These are phyloP conservation scores for Aureobasidium sp. DNA, from an alignment of 2,329 filamentous ascomycete species.

Conservation along the genomic window DNA sequence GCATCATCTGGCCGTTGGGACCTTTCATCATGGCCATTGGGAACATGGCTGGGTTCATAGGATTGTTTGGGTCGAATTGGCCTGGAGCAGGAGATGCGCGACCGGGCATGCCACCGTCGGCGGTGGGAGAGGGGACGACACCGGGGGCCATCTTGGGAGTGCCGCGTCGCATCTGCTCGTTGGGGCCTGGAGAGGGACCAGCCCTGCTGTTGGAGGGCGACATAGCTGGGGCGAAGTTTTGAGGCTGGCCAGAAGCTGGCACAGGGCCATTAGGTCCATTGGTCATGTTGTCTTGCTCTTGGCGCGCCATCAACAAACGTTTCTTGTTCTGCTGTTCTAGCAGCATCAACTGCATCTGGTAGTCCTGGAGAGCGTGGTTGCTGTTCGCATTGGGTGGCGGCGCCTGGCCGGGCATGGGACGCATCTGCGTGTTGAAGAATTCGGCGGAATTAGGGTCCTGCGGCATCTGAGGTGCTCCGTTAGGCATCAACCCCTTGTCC, in stretches of 20 bases:
- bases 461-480: constrained; percentile 53
- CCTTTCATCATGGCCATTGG: constrained; percentile 40
- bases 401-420: constrained; percentile 20
- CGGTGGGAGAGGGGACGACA: constrained; percentile 62
- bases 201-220: constrained; percentile 60
- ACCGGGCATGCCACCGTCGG: constrained; percentile 58
- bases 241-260: constrained; percentile 43
- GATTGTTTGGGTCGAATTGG: constrained; percentile 40
- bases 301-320: constrained; percentile 72
- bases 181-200: constrained; percentile 69
- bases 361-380: constrained; percentile 77
- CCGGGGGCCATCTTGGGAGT: constrained; percentile 64
- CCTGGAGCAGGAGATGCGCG: constrained; percentile 54
- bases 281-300: constrained; percentile 62
- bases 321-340: constrained; percentile 86
- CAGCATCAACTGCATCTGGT: constrained; percentile 83
- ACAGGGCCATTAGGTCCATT: constrained; percentile 38
- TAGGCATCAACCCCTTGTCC: constrained; percentile 57
- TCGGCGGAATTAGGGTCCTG: constrained; percentile 60
- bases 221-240: constrained; percentile 44
- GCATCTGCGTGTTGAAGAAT: constrained; percentile 44
- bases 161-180: constrained; percentile 70
- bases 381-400: constrained; percentile 42
- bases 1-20: constrained; percentile 41
- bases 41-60: constrained; percentile 28